Evolutionary conservation across 331 rosid species (phyloP).

Genomic region (Erythrophleum ivorense): DNA sequence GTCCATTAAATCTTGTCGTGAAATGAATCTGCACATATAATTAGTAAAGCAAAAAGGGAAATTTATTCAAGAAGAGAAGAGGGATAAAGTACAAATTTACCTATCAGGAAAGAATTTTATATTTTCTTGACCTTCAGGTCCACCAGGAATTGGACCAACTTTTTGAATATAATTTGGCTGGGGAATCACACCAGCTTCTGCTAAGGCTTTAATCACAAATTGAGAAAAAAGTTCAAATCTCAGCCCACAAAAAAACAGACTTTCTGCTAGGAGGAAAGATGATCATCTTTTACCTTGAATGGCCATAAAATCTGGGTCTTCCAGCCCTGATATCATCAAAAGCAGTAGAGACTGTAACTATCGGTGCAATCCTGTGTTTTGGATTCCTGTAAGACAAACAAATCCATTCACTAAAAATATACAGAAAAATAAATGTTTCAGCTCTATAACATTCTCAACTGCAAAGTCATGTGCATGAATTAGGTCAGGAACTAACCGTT

Average conservation of each 20-base stretch:
- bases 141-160: constrained; percentile 40
- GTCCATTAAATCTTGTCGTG: constrained; percentile 84
- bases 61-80: constrained; percentile 17
- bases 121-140: constrained; percentile 42
- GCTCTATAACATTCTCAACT: constrained; percentile 23
- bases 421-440: constrained; percentile 14
- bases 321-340: constrained; percentile 66
- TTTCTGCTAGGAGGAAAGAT: constrained; percentile 19
- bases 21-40: constrained; percentile 65
- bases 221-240: constrained; percentile 31
- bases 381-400: constrained; percentile 62
- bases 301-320: constrained; percentile 69
- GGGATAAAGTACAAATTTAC: constrained; percentile 42
- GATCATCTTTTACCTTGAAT: constrained; percentile 70
- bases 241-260: constrained; percentile 7
- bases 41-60: constrained; percentile 34
- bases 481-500: constrained; percentile 60
- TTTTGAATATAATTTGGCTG: constrained; percentile 72
- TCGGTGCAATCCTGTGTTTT: constrained; percentile 63
- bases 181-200: constrained; percentile 87
- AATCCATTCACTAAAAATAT: constrained; percentile 29
- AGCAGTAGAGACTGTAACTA: constrained; percentile 68
- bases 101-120: constrained; percentile 70
- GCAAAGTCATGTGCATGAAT: constrained; percentile 20
- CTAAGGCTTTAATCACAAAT: constrained; percentile 49